These are phyloP conservation scores for Primulina eburnea DNA, from an alignment of 257 asterid genomes.

Conservation along the genomic window DNA sequence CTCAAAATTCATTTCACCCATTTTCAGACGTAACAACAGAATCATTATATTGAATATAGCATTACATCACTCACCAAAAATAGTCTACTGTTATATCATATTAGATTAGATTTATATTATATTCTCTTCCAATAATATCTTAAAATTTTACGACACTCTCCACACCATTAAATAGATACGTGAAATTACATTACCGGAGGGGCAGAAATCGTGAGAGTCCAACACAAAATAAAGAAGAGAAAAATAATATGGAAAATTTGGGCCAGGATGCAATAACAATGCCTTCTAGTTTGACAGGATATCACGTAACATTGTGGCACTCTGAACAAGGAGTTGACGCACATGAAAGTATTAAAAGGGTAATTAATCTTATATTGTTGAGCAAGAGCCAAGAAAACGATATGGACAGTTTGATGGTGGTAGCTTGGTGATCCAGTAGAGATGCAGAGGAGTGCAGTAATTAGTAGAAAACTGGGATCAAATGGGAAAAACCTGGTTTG, in stretches of 20 bases:
- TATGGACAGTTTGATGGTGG: neutral
- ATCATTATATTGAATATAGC: too few relatives aligned
- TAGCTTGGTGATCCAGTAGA: neutral
- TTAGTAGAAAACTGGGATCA: neutral
- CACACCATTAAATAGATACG: too few relatives aligned
- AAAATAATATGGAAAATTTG: neutral
- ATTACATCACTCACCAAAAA: too few relatives aligned
- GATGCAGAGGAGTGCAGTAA: neutral
- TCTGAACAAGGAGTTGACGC: neutral
- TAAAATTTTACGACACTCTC: too few relatives aligned
- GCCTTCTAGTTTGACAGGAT: conserved; percentile 9
- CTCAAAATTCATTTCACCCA: too few relatives aligned
- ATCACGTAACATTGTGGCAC: conserved; percentile 1
- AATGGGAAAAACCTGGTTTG: neutral
- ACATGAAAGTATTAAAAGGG: conserved; percentile 6
- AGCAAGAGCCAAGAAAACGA: neutral
- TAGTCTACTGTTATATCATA: too few relatives aligned
- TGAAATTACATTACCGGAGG: too few relatives aligned
- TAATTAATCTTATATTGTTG: neutral
- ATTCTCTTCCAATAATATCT: too few relatives aligned
- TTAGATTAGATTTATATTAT: too few relatives aligned
- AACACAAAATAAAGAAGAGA: neutral
- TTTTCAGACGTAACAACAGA: too few relatives aligned
- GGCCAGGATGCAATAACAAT: neutral
- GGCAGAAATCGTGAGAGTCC: neutral